These are phyloP conservation scores for Globisporangium rhizosaccharum DNA, from an alignment of 352 stramenopile genomes.

Conservation along the genomic window DNA sequence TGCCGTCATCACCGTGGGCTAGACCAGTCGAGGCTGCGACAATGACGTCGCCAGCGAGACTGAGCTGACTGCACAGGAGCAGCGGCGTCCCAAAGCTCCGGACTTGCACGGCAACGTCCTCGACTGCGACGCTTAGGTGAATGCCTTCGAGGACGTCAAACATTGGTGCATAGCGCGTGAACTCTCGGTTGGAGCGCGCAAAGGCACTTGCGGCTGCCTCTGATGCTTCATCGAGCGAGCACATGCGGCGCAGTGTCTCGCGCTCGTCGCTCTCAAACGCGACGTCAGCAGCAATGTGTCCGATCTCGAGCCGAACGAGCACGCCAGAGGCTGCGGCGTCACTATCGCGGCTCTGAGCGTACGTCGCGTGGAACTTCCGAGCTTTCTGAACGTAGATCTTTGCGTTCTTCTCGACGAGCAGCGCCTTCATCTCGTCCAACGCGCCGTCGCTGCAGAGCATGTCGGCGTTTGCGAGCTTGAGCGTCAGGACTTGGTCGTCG, in stretches of 20 bases:
- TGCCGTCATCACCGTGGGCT: conserved; percentile 6
- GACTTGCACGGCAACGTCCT: conserved; percentile 32
- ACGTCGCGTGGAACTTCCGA: conserved; percentile 24
- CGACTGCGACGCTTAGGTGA: conserved; percentile 22
- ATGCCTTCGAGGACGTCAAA: conserved; percentile 29
- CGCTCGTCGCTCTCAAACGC: conserved; percentile 33
- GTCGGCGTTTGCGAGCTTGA: conserved; percentile 55
- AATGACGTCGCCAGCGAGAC: conserved; percentile 27
- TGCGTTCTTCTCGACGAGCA: conserved; percentile 52
- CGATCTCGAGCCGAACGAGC: conserved; percentile 28
- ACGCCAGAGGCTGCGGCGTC: conserved; percentile 8
- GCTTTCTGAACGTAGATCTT: conserved; percentile 56
- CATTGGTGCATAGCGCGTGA: conserved; percentile 18
- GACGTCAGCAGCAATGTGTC: conserved; percentile 28
- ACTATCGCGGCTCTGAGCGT: conserved; percentile 8
- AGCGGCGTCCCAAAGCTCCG: conserved; percentile 46
- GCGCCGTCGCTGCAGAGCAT: conserved; percentile 24
- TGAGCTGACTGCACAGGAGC: conserved; percentile 29
- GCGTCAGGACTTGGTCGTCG: conserved; percentile 48
- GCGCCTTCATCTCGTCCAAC: conserved; percentile 38
- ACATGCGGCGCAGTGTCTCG: conserved; percentile 21
- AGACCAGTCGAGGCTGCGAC: conserved; percentile 21
- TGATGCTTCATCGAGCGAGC: conserved; percentile 44
- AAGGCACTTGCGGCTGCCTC: conserved; percentile 23
- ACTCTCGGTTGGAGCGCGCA: conserved; percentile 13